Percentiles rank a stretch among this genome's conserved stretches.
Evolutionary conservation across 2,329 filamentous ascomycete species (phyloP).

Genomic region (Cercospora janseana): DNA sequence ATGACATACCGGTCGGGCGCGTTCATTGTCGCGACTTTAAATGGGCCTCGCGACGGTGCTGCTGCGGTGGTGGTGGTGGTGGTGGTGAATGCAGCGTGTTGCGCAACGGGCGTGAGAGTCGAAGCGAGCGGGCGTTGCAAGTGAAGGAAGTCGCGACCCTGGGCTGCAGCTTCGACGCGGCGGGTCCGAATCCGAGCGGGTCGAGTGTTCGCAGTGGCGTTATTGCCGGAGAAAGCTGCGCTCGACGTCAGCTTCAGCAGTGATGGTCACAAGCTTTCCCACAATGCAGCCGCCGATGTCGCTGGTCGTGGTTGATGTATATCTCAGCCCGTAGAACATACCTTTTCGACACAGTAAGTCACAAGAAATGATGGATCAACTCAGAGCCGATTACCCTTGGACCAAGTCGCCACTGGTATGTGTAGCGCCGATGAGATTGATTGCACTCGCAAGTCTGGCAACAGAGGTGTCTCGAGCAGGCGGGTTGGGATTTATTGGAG

Average conservation of each 20-base stretch:
- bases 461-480: conserved; percentile 58
- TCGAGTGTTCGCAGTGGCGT: not conserved
- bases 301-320: conserved; percentile 3
- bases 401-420: conserved; percentile 57
- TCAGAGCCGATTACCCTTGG: conserved; percentile 56
- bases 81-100: not conserved
- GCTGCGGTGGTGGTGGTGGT: not conserved
- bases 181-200: conserved; percentile 4
- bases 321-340: not conserved
- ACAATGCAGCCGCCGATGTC: conserved; percentile 24
- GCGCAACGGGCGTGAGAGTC: not conserved
- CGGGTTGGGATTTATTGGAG: conserved; percentile 49
- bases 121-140: not conserved
- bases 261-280: not conserved
- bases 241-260: conserved; percentile 11
- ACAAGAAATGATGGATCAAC: conserved; percentile 22
- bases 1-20: conserved; percentile 54
- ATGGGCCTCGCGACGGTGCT: conserved; percentile 23
- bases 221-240: conserved; percentile 4
- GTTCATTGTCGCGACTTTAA: conserved; percentile 47
- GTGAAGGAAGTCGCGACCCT: conserved; percentile 13
- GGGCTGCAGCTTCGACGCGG: conserved; percentile 6
- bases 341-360: not conserved
- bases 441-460: conserved; percentile 57
- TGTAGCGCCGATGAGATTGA: conserved; percentile 67